phyloP scores from a whole-genome alignment of 2,329 filamentous ascomycete genomes.

The Penicillium sp. region DNA sequence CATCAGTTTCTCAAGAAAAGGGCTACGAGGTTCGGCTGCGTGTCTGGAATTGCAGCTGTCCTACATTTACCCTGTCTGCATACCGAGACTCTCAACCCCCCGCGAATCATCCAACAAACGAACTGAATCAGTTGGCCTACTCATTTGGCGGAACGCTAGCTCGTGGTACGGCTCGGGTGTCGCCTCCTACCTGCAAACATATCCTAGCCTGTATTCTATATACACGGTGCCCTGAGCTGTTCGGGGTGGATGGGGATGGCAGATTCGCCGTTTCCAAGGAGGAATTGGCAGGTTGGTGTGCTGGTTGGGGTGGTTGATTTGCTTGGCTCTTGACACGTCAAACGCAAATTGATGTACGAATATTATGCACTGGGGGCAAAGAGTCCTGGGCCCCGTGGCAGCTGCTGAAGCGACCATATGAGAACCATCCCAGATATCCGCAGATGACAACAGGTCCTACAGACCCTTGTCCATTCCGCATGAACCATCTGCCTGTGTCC shows the following conservation, averaged over 20 bases:
- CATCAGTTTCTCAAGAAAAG: conserved; percentile 29
- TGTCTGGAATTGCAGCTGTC: conserved; percentile 89
- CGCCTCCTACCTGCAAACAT: conserved; percentile 72
- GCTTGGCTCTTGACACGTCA: not conserved
- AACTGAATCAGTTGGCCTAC: conserved; percentile 19
- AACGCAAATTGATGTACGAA: not conserved
- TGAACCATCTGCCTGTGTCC: not conserved
- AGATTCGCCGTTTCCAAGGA: conserved; percentile 54
- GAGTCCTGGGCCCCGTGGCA: not conserved
- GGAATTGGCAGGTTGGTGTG: conserved; percentile 71
- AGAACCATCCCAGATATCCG: not conserved
- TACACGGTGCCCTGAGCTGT: conserved; percentile 60
- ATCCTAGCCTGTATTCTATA: conserved; percentile 78
- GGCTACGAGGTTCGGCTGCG: conserved; percentile 70
- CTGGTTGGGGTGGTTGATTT: conserved; percentile 44
- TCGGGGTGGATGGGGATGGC: conserved; percentile 59
- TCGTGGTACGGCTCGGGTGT: conserved; percentile 16
- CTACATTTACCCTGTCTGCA: conserved; percentile 73
- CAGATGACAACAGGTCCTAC: not conserved
- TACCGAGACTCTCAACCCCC: conserved; percentile 51
- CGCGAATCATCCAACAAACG: not conserved
- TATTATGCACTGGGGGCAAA: not conserved
- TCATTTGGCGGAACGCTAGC: conserved; percentile 42
- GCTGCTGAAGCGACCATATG: not conserved
- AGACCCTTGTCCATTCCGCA: not conserved